A percentile compares a stretch with the other conserved stretches of the same genome.
Evolutionary conservation across 371 early-diverging fungal genomes (phyloP).

Genomic region (Rhizopus sp.): DNA sequence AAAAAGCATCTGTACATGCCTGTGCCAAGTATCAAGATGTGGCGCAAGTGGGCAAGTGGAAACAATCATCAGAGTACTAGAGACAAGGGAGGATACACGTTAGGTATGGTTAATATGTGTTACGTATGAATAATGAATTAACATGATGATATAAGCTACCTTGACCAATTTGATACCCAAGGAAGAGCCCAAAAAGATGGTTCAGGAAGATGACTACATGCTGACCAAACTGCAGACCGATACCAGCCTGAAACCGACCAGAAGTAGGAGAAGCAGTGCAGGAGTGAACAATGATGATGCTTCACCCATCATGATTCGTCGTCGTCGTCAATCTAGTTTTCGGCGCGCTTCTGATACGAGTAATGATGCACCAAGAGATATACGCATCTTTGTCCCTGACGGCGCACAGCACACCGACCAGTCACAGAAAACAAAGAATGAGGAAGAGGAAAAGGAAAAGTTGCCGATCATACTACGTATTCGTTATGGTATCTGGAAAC

Average conservation of each 20-base stretch:
- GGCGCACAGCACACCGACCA: neutral
- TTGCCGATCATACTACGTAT: slow-evolving; percentile 27
- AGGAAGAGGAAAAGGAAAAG: slow-evolving; percentile 10
- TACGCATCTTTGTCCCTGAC: slow-evolving; percentile 11
- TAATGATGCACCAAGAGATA: slow-evolving; percentile 4
- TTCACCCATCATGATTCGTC: slow-evolving; percentile 15
- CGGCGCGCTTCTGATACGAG: neutral
- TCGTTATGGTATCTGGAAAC: slow-evolving; percentile 52
- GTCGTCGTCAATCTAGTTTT: slow-evolving; percentile 1
- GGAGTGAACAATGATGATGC: slow-evolving; percentile 4
- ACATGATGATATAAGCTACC: slow-evolving; percentile 20
- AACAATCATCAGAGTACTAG: slow-evolving; percentile 43
- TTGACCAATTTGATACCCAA: slow-evolving; percentile 29
- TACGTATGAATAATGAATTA: neutral
- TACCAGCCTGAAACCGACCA: slow-evolving; percentile 21
- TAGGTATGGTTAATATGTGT: slow-evolving; percentile 20
- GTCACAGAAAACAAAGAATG: neutral
- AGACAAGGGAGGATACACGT: slow-evolving; percentile 46
- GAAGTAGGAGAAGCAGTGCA: slow-evolving; percentile 8
- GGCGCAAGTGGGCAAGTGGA: slow-evolving; percentile 55
- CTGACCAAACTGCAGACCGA: slow-evolving; percentile 32
- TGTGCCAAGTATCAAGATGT: slow-evolving; percentile 54
- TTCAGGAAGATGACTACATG: slow-evolving; percentile 37
- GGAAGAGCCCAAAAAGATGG: slow-evolving; percentile 22
- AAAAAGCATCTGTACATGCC: slow-evolving; percentile 56